Percentiles rank a stretch among this genome's conserved stretches.
Evolutionary conservation across 495 filamentous ascomycete genomes (phyloP).

Genomic region (Xylaria cubensis): DNA sequence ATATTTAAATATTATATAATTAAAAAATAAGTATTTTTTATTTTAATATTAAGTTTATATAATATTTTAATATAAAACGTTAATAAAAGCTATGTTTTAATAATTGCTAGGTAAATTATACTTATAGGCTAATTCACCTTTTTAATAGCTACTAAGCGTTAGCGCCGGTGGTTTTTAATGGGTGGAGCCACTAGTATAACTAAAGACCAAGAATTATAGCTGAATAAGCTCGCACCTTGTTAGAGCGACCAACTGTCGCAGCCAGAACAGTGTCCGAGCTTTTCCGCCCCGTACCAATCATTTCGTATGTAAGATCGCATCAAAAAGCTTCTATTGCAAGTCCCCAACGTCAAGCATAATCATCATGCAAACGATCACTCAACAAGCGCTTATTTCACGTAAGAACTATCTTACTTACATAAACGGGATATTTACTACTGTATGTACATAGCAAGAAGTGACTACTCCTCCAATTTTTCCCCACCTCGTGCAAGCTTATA

Average conservation of each 20-base stretch:
- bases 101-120: no score
- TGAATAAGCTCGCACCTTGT: background rate
- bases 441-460: background rate
- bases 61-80: no score
- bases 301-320: background rate
- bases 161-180: no score
- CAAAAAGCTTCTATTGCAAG: background rate
- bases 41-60: no score
- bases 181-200: no score
- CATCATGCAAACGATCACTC: background rate
- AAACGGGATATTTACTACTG: no score
- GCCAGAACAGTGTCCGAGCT: background rate
- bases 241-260: no score
- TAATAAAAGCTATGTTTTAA: no score
- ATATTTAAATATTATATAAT: no score
- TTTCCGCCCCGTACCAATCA: background rate
- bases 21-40: no score
- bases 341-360: background rate
- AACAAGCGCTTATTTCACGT: background rate
- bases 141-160: no score
- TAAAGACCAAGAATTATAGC: background rate
- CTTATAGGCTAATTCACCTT: no score
- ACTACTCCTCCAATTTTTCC: conserved; percentile 6
- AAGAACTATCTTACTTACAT: background rate
- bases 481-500: conserved; percentile 16